These are phyloP conservation scores for Trichoderma sp. DNA, from an alignment of 2,329 filamentous ascomycete species.

Conservation along the genomic window DNA sequence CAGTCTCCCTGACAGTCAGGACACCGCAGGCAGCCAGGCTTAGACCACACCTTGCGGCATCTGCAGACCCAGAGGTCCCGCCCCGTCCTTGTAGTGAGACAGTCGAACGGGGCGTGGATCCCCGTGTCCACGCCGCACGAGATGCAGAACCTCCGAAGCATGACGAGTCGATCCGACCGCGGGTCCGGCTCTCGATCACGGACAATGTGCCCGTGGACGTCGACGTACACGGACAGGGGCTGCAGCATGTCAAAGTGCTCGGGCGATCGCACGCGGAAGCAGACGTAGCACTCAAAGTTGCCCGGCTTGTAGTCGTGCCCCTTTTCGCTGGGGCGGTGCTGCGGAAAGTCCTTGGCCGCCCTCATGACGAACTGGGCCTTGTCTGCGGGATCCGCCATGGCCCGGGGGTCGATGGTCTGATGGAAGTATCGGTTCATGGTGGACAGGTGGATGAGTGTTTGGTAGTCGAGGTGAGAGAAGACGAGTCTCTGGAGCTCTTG, in stretches of 20 bases:
- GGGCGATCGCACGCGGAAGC: slow-evolving; percentile 46
- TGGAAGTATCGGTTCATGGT: slow-evolving; percentile 43
- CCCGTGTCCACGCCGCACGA: slow-evolving; percentile 46
- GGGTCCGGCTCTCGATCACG: slow-evolving; percentile 37
- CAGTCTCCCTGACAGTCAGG: slow-evolving; percentile 42
- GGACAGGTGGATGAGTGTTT: slow-evolving; percentile 46
- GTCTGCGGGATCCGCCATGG: slow-evolving; percentile 42
- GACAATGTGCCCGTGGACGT: slow-evolving; percentile 38
- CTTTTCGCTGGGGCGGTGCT: slow-evolving; percentile 45
- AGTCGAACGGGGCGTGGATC: slow-evolving; percentile 44
- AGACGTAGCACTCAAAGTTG: slow-evolving; percentile 49
- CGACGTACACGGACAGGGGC: slow-evolving; percentile 40
- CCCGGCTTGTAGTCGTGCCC: slow-evolving; percentile 44
- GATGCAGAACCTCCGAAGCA: slow-evolving; percentile 47
- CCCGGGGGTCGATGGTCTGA: slow-evolving; percentile 39
- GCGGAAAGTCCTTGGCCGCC: slow-evolving; percentile 46
- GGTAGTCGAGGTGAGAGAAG: slow-evolving; percentile 44
- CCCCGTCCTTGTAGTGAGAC: slow-evolving; percentile 43
- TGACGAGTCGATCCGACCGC: slow-evolving; percentile 36
- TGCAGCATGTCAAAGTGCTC: slow-evolving; percentile 46
- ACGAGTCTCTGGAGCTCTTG: slow-evolving; percentile 41
- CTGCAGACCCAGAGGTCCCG: slow-evolving; percentile 47
- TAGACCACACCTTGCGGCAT: slow-evolving; percentile 44
- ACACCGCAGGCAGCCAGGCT: slow-evolving; percentile 42
- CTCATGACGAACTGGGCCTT: slow-evolving; percentile 48